phyloP scores from a whole-genome alignment of 768 basidiomycete genomes.

The Neoboletus subvelutipes region DNA sequence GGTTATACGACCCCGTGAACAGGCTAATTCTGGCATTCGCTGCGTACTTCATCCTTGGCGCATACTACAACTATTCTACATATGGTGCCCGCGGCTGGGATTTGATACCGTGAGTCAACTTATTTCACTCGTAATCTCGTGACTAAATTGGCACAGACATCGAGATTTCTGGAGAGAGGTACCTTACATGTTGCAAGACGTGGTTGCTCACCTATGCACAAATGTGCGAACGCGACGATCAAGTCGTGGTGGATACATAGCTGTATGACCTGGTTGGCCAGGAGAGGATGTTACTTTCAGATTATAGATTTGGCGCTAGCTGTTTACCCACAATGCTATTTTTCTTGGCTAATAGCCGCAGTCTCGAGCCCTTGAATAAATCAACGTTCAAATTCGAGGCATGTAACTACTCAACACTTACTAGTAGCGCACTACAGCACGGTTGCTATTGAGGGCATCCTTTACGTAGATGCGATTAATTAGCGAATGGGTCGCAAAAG shows the following conservation, averaged over 20 bases:
- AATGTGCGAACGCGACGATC: conserved; percentile 65
- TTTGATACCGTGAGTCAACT: conserved; percentile 74
- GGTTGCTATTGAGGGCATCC: neutral
- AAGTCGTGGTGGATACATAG: conserved; percentile 71
- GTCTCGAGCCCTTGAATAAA: neutral
- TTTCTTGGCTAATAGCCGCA: neutral
- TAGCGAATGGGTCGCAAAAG: conserved; percentile 6
- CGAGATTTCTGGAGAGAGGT: conserved; percentile 91
- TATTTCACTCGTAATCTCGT: conserved; percentile 2
- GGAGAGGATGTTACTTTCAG: conserved; percentile 1
- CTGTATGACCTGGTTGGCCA: conserved; percentile 49
- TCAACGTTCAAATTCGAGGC: neutral
- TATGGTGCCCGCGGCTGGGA: conserved; percentile 84
- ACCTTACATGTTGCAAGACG: conserved; percentile 80
- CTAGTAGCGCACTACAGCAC: too few relatives aligned
- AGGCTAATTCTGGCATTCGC: conserved; percentile 55
- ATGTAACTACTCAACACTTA: neutral
- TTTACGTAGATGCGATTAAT: conserved; percentile 18
- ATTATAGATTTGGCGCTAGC: conserved; percentile 6
- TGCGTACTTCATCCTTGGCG: conserved; percentile 74
- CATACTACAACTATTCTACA: conserved; percentile 85
- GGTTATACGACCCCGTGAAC: conserved; percentile 40
- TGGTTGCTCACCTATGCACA: conserved; percentile 74
- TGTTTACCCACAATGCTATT: conserved; percentile 10
- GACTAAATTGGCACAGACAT: conserved; percentile 48